Base-by-base conservation (phyloP, 805 yeast genomes). In the Candida nitratophila region DNA sequence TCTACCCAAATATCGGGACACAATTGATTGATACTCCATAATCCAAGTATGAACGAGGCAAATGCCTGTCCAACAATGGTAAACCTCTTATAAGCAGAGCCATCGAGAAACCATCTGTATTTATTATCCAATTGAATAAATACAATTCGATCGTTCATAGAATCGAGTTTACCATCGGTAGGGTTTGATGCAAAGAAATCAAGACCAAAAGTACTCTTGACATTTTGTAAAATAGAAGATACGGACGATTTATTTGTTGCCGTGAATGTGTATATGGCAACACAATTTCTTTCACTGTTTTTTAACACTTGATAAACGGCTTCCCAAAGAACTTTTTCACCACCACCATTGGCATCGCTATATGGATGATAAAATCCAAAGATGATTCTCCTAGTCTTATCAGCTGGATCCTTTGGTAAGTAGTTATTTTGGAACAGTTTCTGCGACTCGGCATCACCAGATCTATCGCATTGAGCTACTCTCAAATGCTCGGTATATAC, bases 311-410 rank as follows among this genome's bases (percentile, higher is more conserved):
- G 73, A 51, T 77, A 74, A 7, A 91, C 86, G 0, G 96, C 96
- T 44, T 86, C 89, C 99, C 99, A 93, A 35, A 93, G 68, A 0
- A 93, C 99, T 45, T 91, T 77, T 60, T 93, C 99, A 21, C 99
- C 99, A 27, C 99, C 99, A 17, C 99, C 99, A 39, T 95, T 96
- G 34, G 96, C 95, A 59, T 86, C 86, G 50, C 96, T 89, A 54
- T 83, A 86, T 0, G 99, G 99, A 64, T 93, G 99, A 68, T 93
- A 89, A 56, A 85, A 90, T 6, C 98, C 99, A 59, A 70, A 83
- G 11, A 87, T 61, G 10, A 71, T 51, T 35, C 56, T 60, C 24
- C 86, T 57, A 15, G 51, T 46, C 1, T 65, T 60, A 51, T 72
- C 76, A 2, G 56, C 49, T 2, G 61, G 60, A 42, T 59, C 66